phyloP scores from a whole-genome alignment of 352 stramenopile species.

The Phytophthora quininea region DNA sequence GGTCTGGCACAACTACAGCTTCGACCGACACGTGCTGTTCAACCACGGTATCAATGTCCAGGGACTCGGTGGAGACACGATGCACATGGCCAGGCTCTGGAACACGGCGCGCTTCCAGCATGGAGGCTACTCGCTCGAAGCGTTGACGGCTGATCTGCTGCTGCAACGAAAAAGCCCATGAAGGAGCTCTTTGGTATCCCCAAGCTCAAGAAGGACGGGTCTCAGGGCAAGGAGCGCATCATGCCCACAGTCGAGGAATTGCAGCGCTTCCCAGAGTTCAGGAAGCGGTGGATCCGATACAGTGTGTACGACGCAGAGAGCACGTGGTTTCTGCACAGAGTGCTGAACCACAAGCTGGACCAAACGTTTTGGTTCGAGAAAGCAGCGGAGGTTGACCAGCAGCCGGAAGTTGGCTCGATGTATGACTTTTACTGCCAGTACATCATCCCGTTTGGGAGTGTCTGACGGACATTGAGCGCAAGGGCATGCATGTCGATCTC shows the following conservation, averaged over 20 bases:
- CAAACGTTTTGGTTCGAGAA: slow-evolving; percentile 90
- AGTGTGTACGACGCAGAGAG: slow-evolving; percentile 97
- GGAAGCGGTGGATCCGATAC: slow-evolving; percentile 96
- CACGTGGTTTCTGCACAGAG: slow-evolving; percentile 95
- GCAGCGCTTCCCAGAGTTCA: slow-evolving; percentile 86
- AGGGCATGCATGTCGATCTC: slow-evolving; percentile 90
- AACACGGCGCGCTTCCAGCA: slow-evolving; percentile 85
- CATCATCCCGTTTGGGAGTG: slow-evolving; percentile 98
- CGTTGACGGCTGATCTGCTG: slow-evolving; percentile 88
- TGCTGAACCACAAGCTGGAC: slow-evolving; percentile 90
- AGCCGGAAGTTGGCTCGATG: slow-evolving; percentile 71
- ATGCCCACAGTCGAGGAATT: slow-evolving; percentile 83
- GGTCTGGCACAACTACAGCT: slow-evolving; percentile 99
- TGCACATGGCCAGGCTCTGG: slow-evolving; percentile 98
- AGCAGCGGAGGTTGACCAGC: slow-evolving; percentile 1
- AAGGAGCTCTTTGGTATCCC: slow-evolving; percentile 97
- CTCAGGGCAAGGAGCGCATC: slow-evolving; percentile 82
- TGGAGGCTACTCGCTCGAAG: slow-evolving; percentile 95
- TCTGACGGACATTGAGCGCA: slow-evolving; percentile 98
- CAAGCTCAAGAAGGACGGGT: slow-evolving; percentile 96
- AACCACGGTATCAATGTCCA: slow-evolving; percentile 96
- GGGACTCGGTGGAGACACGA: slow-evolving; percentile 96
- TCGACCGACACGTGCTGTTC: slow-evolving; percentile 98
- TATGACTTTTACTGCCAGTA: slow-evolving; percentile 98
- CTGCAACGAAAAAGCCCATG: slow-evolving; percentile 95